These are phyloP conservation scores for Podospora fimiseda DNA, from an alignment of 495 filamentous ascomycete genomes.

Conservation along the genomic window DNA sequence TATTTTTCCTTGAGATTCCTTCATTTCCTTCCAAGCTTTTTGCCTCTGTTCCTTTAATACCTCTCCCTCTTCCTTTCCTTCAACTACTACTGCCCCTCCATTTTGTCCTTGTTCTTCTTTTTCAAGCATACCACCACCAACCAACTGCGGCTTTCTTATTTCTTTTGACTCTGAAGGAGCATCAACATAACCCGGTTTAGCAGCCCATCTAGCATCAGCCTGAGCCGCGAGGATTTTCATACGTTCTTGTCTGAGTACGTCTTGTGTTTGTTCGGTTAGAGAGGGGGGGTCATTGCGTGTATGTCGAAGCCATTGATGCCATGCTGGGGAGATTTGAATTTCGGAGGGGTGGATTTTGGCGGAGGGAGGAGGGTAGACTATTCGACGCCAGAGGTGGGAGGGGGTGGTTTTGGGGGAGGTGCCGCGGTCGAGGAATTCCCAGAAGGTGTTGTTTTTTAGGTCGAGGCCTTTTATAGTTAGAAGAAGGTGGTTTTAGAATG, in stretches of 20 bases:
- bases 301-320: constrained; percentile 95
- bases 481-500: constrained; percentile 4
- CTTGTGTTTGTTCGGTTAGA: constrained; percentile 65
- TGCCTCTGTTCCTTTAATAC: constrained; percentile 7
- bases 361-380: constrained; percentile 59
- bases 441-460: constrained; percentile 85
- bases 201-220: constrained; percentile 82
- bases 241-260: constrained; percentile 58
- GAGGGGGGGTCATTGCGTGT: constrained; percentile 64
- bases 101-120: background rate
- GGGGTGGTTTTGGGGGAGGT: constrained; percentile 24
- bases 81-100: background rate
- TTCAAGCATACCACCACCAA: background rate
- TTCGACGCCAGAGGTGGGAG: constrained; percentile 47
- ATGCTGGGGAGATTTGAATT: constrained; percentile 60
- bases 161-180: constrained; percentile 3
- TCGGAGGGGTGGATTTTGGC: constrained; percentile 55
- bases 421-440: constrained; percentile 76
- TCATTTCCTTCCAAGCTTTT: constrained; percentile 24
- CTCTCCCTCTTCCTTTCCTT: background rate
- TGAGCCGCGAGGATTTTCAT: constrained; percentile 69
- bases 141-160: background rate
- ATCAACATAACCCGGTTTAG: constrained; percentile 49
- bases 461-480: constrained; percentile 70
- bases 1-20: constrained; percentile 18